Evolutionary conservation across 805 yeast genomes (phyloP).

Genomic region (Starmerella floricola): DNA sequence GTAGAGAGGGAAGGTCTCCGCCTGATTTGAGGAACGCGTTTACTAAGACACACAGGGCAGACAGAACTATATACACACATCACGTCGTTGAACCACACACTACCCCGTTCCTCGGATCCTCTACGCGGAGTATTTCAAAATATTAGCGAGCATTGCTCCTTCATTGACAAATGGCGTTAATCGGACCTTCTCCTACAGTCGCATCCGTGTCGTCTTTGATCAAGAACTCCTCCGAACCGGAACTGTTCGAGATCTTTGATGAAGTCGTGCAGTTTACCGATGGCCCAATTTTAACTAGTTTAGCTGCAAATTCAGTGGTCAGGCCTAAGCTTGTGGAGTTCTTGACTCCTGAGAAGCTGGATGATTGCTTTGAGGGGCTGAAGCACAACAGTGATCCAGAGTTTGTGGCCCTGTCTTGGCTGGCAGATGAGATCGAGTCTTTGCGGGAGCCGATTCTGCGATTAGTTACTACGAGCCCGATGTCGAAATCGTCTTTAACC

Average conservation of each 20-base stretch:
- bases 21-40: neutral
- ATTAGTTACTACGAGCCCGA: neutral
- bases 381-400: conserved; percentile 18
- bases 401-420: conserved; percentile 17
- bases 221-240: conserved; percentile 1
- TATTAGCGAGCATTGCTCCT: no score
- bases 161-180: conserved; percentile 14
- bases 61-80: no score
- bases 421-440: conserved; percentile 16
- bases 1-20: neutral
- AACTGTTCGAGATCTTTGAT: conserved; percentile 8
- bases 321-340: conserved; percentile 10
- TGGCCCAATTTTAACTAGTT: conserved; percentile 18
- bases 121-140: no score
- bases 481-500: conserved; percentile 3
- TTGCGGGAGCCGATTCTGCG: conserved; percentile 13
- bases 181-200: conserved; percentile 14
- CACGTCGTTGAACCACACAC: no score
- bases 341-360: conserved; percentile 10
- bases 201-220: conserved; percentile 12
- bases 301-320: conserved; percentile 17
- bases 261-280: conserved; percentile 16
- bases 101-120: no score
- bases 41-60: no score
- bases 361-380: conserved; percentile 8